Conservation (phyloP, 139 green algal species). For the Protoeuglena noctilucae region DNA sequence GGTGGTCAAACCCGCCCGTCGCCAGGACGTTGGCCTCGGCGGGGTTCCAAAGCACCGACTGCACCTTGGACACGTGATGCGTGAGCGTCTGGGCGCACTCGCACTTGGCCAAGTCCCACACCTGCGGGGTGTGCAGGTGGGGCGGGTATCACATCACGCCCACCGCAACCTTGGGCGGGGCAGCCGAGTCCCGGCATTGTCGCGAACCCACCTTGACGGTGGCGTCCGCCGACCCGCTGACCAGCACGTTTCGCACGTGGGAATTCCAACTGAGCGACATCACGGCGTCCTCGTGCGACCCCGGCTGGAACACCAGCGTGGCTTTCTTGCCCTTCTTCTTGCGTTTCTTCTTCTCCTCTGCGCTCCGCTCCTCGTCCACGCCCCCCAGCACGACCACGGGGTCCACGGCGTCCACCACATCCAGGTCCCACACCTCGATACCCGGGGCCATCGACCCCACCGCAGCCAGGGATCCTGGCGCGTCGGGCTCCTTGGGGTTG, state of each 20-base stretch:
- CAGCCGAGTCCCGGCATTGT: no score
- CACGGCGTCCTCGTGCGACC: conserved; percentile 78
- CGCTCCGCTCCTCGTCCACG: conserved; percentile 4
- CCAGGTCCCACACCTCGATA: conserved; percentile 95
- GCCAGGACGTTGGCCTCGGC: conserved; percentile 67
- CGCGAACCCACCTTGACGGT: conserved; percentile 55
- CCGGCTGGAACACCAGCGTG: conserved; percentile 28
- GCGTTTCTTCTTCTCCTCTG: conserved; percentile 20
- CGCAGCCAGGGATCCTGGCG: conserved; percentile 56
- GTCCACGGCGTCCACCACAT: conserved; percentile 72
- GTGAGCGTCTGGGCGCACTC: conserved; percentile 56
- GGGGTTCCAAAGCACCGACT: conserved; percentile 88
- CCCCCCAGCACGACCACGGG: conserved; percentile 63
- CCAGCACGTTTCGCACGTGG: conserved; percentile 75
- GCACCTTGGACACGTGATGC: conserved; percentile 84
- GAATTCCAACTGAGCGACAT: conserved; percentile 80
- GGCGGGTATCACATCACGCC: no score
- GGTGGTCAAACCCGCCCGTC: conserved; percentile 69
- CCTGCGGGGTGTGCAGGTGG: no score
- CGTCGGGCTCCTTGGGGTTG: conserved; percentile 16
- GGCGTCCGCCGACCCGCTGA: conserved; percentile 59
- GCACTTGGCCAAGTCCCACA: conserved; percentile 16
- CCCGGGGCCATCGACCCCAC: conserved; percentile 77
- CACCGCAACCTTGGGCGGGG: no score
- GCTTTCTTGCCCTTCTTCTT: conserved; percentile 2